Base-by-base conservation (phyloP, 805 yeast species). In the Dipodascopsis tothii region DNA sequence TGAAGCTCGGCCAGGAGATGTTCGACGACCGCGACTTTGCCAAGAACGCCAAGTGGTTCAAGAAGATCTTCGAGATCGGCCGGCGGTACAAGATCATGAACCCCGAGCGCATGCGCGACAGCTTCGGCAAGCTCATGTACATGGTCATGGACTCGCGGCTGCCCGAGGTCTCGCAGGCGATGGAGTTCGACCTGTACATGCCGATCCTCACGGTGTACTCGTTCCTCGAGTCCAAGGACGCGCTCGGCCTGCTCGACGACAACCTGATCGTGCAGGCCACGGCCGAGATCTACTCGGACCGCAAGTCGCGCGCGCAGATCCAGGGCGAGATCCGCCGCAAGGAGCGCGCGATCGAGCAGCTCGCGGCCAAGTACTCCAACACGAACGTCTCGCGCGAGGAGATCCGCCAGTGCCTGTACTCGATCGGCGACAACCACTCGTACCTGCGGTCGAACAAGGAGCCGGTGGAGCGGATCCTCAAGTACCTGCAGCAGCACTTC, bases 121-220 rank as follows among this genome's bases (percentile, higher is more conserved):
- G 78, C 3, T 84, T 78, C 60, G 94, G 94, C 37, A 82, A 83
- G 56, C 65, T 84, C 45, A 80, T 84, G 65, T 83, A 83, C 61
- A 84, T 83, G 83, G 78, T 82, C 30, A 83, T 84, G 92, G 94
- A 83, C 61, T 83, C 92, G 2, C 66, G 84, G 37, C 62, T 81
- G 22, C 82, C 86, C 0, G 86, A 82, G 53, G 74, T 83, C 46
- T 74, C 72, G 51, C 76, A 73, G 14, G 78, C 77, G 40, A 73
- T 83, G 80, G 90, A 80, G 48, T 84, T 83, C 60, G 85, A 83
- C 60, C 64, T 83, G 1, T 81, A 78, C 63, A 78, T 74, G 56
- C 90, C 92, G 0, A 73, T 84, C 41, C 69, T 72, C 46, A 83
- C 90, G 0, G 81, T 83, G 1, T 58, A 71, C 36, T 50, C 67